Conservation (phyloP, 2,329 filamentous ascomycete species). For the Elsinoe ampelina region DNA sequence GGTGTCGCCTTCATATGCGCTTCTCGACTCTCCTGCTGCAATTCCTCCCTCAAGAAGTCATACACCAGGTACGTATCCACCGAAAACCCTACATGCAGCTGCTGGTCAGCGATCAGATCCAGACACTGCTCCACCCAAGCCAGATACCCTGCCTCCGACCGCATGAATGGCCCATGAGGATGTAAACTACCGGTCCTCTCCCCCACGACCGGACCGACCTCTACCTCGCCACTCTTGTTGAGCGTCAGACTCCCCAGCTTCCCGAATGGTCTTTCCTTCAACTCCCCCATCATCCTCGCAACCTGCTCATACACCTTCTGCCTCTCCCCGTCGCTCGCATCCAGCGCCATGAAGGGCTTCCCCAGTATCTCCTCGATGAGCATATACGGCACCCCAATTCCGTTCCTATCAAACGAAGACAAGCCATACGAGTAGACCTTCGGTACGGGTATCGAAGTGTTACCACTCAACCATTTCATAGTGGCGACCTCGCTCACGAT, state of each 20-base stretch:
- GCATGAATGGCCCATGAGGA: background rate
- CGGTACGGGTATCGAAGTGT: background rate
- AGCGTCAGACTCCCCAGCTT: background rate
- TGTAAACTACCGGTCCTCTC: background rate
- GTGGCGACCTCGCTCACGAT: background rate
- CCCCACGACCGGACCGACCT: background rate
- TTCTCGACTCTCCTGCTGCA: background rate
- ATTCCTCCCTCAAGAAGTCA: background rate
- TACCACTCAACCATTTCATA: background rate
- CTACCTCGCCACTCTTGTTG: background rate
- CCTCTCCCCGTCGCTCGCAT: background rate
- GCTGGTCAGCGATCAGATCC: background rate
- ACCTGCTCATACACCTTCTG: background rate
- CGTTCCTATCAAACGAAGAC: background rate
- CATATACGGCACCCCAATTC: background rate
- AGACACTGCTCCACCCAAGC: background rate
- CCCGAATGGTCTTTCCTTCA: background rate
- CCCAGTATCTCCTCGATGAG: background rate
- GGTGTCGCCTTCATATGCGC: background rate
- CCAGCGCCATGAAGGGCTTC: background rate
- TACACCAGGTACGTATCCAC: conserved; percentile 21
- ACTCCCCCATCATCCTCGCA: background rate
- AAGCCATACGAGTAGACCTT: background rate
- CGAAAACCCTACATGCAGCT: conserved; percentile 28
- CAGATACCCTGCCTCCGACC: background rate